Evolutionary conservation across 257 asterid species (phyloP).

Genomic region (Linaria vulgaris): DNA sequence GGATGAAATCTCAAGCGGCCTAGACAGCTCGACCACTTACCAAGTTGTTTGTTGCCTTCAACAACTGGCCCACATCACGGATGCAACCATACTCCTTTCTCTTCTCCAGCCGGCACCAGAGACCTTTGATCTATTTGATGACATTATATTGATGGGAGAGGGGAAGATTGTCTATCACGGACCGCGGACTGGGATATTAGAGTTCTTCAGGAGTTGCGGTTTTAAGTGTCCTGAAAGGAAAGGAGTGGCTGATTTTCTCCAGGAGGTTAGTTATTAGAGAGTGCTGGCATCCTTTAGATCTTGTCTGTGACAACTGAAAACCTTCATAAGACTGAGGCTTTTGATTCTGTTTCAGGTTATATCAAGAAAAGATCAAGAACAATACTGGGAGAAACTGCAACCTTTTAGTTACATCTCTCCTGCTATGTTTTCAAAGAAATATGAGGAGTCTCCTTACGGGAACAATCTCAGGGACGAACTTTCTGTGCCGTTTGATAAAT

Average conservation of each 20-base stretch:
- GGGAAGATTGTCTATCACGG: slow-evolving; percentile 47
- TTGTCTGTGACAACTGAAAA: neutral
- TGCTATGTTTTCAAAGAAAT: slow-evolving; percentile 34
- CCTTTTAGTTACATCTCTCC: slow-evolving; percentile 32
- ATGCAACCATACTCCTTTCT: slow-evolving; percentile 39
- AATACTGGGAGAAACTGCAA: slow-evolving; percentile 36
- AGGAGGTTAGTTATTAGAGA: slow-evolving; percentile 35
- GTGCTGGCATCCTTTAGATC: neutral
- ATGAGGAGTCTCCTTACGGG: slow-evolving; percentile 34
- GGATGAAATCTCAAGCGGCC: slow-evolving; percentile 50
- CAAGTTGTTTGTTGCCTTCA: slow-evolving; percentile 41
- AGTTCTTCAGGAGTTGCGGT: slow-evolving; percentile 40
- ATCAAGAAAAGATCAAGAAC: slow-evolving; percentile 47
- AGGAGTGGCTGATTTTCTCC: slow-evolving; percentile 45
- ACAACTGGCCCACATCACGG: slow-evolving; percentile 40
- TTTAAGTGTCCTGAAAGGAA: slow-evolving; percentile 49
- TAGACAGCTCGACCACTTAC: slow-evolving; percentile 51
- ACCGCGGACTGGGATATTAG: slow-evolving; percentile 27
- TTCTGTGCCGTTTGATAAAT: slow-evolving; percentile 35
- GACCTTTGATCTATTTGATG: slow-evolving; percentile 46
- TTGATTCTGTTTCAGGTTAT: slow-evolving; percentile 33
- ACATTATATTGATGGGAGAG: slow-evolving; percentile 42
- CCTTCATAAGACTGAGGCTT: neutral
- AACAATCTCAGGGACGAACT: slow-evolving; percentile 33
- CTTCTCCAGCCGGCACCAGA: slow-evolving; percentile 55